These are phyloP conservation scores for Micractinium sp. DNA, from an alignment of 139 green algal genomes.

Conservation along the genomic window DNA sequence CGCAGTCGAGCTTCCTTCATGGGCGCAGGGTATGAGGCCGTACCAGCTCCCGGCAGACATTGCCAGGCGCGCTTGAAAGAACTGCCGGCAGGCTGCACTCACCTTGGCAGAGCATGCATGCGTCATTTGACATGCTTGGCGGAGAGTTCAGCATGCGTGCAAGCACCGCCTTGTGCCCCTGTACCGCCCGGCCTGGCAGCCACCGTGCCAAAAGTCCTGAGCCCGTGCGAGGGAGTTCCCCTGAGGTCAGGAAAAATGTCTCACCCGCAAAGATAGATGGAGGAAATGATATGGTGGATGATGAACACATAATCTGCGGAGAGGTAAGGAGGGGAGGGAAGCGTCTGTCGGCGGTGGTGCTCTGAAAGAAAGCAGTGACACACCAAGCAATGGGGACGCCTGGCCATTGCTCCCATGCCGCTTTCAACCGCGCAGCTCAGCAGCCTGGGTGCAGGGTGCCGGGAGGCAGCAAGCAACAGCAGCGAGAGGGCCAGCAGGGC, in stretches of 20 bases:
- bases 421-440: background rate
- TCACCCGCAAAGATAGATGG: constrained; percentile 42
- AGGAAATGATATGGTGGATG: constrained; percentile 39
- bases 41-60: too few species aligned
- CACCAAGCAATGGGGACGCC: background rate
- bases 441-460: background rate
- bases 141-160: too few species aligned
- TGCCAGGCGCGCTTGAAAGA: too few species aligned
- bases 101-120: too few species aligned
- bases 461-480: background rate
- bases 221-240: background rate
- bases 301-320: constrained; percentile 39
- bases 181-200: background rate
- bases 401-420: background rate
- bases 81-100: background rate
- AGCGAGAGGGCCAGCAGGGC: too few species aligned
- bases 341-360: too few species aligned
- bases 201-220: background rate
- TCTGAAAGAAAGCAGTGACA: background rate
- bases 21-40: too few species aligned
- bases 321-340: background rate
- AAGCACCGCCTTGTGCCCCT: too few species aligned
- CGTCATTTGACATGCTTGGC: too few species aligned
- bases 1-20: too few species aligned
- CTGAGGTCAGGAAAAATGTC: background rate